Base-by-base conservation (phyloP, 345 rosid species). In the Citrus australasica region DNA sequence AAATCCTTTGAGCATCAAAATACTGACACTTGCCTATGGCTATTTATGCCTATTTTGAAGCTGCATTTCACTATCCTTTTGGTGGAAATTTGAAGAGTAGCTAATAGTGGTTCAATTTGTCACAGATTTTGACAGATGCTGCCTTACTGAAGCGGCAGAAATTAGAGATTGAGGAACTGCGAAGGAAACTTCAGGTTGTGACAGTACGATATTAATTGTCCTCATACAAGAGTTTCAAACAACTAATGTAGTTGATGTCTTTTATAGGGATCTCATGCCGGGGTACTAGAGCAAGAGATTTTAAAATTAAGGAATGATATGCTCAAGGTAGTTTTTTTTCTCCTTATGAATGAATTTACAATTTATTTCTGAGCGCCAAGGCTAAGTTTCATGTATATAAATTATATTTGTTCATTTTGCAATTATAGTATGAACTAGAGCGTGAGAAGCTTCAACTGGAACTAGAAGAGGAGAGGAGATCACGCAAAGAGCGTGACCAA, bases 101-200 rank as follows among this genome's bases (percentile, higher is more conserved):
- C 88, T 88, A 76, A 88, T 73, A 42, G 38, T 81, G 78, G 67
- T 68, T 69, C 40, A 67, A 35, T 79, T 77, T 80, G 73, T 77
- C 28, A 37, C 74, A 96, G 98, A 90, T 94, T 83, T 89, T 96
- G 88, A 92, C 97, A 40, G 99, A 96, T 89, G 98, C 95, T 64
- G 97, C 99, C 72, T 90, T 92, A 73, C 62, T 94, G 77, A 96
- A 89, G 89, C 86, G 97, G 75, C 99, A 96, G 84, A 94, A 94
- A 82, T 79, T 90, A 79, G 99, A 96, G 89, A 96, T 96, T 81
- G 97, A 96, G 88, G 97, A 94, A 73, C 87, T 94, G 28, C 94
- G 87, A 30, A 77, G 69, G 81, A 96, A 94, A 85, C 99, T 96
- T 84, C 87, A 92, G 97, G 97, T 92, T 75, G 85, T 85, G 77